Evolutionary conservation across 2,329 filamentous ascomycete species (phyloP).

Genomic region (Calonectria pseudoturangicola): DNA sequence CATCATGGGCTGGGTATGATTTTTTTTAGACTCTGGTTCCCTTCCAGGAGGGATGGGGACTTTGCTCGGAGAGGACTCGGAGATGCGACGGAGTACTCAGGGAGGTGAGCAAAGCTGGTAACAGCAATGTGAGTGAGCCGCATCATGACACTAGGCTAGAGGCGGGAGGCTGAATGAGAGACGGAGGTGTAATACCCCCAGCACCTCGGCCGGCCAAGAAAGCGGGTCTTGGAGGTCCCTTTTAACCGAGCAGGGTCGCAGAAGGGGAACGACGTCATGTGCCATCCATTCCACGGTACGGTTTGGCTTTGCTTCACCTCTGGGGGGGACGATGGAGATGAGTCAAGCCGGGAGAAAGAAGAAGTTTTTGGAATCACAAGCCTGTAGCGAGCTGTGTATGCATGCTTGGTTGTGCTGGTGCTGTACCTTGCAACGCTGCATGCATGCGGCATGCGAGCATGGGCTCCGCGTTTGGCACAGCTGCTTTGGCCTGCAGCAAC

Average conservation of each 20-base stretch:
- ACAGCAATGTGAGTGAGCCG: slow-evolving; percentile 24
- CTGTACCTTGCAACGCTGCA: slow-evolving; percentile 17
- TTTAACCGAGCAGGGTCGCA: slow-evolving; percentile 49
- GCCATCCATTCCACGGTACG: slow-evolving; percentile 8
- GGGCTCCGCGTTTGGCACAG: slow-evolving; percentile 15
- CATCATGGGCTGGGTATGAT: neutral
- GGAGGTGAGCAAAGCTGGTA: slow-evolving; percentile 10
- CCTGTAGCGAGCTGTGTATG: slow-evolving; percentile 7
- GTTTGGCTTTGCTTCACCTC: neutral
- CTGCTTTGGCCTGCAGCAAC: neutral
- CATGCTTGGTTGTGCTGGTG: neutral
- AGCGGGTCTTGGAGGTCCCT: slow-evolving; percentile 38
- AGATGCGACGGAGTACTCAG: neutral
- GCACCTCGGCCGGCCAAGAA: slow-evolving; percentile 68
- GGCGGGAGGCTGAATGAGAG: slow-evolving; percentile 27
- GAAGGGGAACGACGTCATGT: slow-evolving; percentile 48
- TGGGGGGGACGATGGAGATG: slow-evolving; percentile 1
- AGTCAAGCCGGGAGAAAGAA: neutral
- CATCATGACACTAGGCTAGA: slow-evolving; percentile 24
- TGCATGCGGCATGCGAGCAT: slow-evolving; percentile 26
- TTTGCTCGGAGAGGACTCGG: slow-evolving; percentile 20
- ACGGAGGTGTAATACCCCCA: slow-evolving; percentile 55
- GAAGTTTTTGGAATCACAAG: slow-evolving; percentile 10
- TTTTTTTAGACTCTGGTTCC: slow-evolving; percentile 11
- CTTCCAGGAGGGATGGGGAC: neutral